Base-by-base conservation (phyloP, 2,329 filamentous ascomycete genomes). In the Penicillium decumbens region DNA sequence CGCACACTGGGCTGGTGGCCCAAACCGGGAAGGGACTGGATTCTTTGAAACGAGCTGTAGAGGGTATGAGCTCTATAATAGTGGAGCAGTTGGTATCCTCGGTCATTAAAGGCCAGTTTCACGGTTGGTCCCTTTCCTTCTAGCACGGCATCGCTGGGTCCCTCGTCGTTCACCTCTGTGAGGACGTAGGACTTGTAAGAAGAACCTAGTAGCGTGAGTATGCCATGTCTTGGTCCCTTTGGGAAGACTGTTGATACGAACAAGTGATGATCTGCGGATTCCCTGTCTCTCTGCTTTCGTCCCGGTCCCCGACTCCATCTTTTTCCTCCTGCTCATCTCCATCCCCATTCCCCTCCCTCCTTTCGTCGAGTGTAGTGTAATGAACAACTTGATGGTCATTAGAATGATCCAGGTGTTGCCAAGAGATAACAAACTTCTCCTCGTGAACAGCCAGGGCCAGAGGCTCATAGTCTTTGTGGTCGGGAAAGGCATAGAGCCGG, bases 391-490 rank as follows among this genome's bases (percentile, higher is more conserved):
- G 57, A 47, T 65, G 48, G 9, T 61, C 52, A 27, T 50, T 20
- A 7, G 38, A 30, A 12, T 62, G 56, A 6, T 55, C 42, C 27
- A 18, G 12, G 51, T 69, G 60, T 41, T 65, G 64, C 69, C 69
- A 72, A n/a, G 65, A 70, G 32, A 71, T 69, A 1, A 63, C 69
- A 61, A 71, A 70, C 5, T 47, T 55, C n/a, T 55, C 45, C 20
- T 45, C 39, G 24, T 56, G 37, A 8, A 49, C 57, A 7, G 65
- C 61, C 40, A 72, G 45, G 28, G 65, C 64, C 27, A 65, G 45
- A 9, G 67, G 66, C 20, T 65, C 60, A 37, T 64, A 66, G 2
- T 63, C 58, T 4, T 25, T 43, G 33, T 62, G 57, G 9, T 67
- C 62, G 9, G 60, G 63, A 18, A 71, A 66, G 15, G 49, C 53